phyloP scores from a whole-genome alignment of 352 stramenopile species.

The Thalassiosira livingstoniorum region DNA sequence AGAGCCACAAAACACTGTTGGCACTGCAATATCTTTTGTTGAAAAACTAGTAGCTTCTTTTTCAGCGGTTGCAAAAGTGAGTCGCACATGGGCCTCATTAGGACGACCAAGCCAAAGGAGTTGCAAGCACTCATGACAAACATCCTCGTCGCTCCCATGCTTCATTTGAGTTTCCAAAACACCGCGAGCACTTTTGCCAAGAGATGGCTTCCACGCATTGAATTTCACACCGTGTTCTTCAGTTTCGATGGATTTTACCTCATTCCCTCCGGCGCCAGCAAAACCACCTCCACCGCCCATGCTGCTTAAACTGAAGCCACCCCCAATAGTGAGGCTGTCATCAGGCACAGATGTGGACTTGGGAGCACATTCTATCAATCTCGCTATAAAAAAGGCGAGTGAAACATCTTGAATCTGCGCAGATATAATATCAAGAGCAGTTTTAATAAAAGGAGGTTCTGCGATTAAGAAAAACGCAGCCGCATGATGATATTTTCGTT shows the following conservation, averaged over 20 bases:
- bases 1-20: no score
- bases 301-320: slow-evolving; percentile 53
- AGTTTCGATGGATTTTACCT: slow-evolving; percentile 16
- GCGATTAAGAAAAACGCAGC: slow-evolving; percentile 93
- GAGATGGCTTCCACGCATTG: slow-evolving; percentile 66
- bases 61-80: slow-evolving; percentile 41
- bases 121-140: slow-evolving; percentile 68
- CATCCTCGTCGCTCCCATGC: slow-evolving; percentile 43
- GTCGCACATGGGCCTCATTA: slow-evolving; percentile 66
- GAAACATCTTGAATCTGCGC: slow-evolving; percentile 89
- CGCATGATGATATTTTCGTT: slow-evolving; percentile 91
- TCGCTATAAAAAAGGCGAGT: slow-evolving; percentile 90
- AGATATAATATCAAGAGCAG: slow-evolving; percentile 90
- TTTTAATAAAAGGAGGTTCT: slow-evolving; percentile 92
- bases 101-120: slow-evolving; percentile 71
- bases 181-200: slow-evolving; percentile 53
- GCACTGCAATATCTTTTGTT: no score
- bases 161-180: slow-evolving; percentile 60
- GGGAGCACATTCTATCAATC: slow-evolving; percentile 88
- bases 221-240: slow-evolving; percentile 67
- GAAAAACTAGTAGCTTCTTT: no score
- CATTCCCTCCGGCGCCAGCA: slow-evolving; percentile 45
- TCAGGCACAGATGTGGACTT: slow-evolving; percentile 18
- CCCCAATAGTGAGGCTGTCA: slow-evolving; percentile 57
- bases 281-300: slow-evolving; percentile 82